phyloP scores from a whole-genome alignment of 2,329 filamentous ascomycete genomes.

The Cordyceps cateniannulata region DNA sequence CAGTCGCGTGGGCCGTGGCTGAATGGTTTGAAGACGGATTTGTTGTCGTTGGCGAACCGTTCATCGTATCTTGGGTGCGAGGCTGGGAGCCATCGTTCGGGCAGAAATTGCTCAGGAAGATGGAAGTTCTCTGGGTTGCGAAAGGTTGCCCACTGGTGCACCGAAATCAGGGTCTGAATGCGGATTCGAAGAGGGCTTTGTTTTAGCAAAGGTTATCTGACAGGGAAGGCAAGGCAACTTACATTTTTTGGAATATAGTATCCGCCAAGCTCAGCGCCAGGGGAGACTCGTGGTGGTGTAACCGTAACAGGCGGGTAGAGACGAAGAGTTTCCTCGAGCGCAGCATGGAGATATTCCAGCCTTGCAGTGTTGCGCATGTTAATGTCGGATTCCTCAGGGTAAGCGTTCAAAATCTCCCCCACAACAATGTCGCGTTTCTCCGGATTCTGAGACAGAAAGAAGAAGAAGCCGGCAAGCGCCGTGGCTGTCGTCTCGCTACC shows the following conservation, averaged over 20 bases:
- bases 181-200: background rate
- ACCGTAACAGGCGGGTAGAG: slow-evolving; percentile 30
- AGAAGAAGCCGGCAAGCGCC: slow-evolving; percentile 23
- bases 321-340: slow-evolving; percentile 36
- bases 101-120: slow-evolving; percentile 37
- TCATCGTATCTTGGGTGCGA: slow-evolving; percentile 26
- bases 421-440: slow-evolving; percentile 21
- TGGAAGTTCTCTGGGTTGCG: slow-evolving; percentile 37
- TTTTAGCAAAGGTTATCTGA: background rate
- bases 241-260: slow-evolving; percentile 29
- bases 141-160: slow-evolving; percentile 40
- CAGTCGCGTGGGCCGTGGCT: slow-evolving; percentile 33
- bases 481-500: slow-evolving; percentile 31
- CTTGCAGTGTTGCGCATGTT: slow-evolving; percentile 24
- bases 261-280: slow-evolving; percentile 28
- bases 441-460: slow-evolving; percentile 26
- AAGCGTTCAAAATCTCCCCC: slow-evolving; percentile 25
- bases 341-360: slow-evolving; percentile 32
- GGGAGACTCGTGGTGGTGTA: slow-evolving; percentile 21
- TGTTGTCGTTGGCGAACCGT: slow-evolving; percentile 34
- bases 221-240: slow-evolving; percentile 15
- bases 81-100: slow-evolving; percentile 37
- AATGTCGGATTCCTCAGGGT: slow-evolving; percentile 28
- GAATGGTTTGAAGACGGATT: slow-evolving; percentile 31
- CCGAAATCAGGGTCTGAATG: slow-evolving; percentile 21